phyloP scores from a whole-genome alignment of 2,329 filamentous ascomycete species.

The Fusarium transvaalense region DNA sequence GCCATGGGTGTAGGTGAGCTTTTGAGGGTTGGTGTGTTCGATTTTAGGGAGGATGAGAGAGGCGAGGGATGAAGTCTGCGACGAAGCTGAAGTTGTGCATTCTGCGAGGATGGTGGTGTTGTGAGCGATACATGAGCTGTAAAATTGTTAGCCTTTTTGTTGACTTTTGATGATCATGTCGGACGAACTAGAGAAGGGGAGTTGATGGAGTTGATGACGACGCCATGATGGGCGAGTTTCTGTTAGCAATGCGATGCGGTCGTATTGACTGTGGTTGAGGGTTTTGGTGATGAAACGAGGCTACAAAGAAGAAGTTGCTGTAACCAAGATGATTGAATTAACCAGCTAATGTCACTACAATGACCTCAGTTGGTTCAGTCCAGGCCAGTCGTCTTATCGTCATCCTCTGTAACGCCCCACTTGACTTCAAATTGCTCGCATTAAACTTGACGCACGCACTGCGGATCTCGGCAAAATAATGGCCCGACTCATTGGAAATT shows the following conservation, averaged over 20 bases:
- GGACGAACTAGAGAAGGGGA: slow-evolving; percentile 78
- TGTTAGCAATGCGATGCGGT: background rate
- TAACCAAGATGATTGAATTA: slow-evolving; percentile 10
- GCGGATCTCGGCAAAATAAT: slow-evolving; percentile 37
- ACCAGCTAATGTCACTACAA: slow-evolving; percentile 31
- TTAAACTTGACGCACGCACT: slow-evolving; percentile 3
- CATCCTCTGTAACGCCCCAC: slow-evolving; percentile 42
- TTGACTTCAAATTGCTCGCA: slow-evolving; percentile 24
- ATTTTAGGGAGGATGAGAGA: slow-evolving; percentile 97
- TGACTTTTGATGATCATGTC: background rate
- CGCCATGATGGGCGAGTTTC: slow-evolving; percentile 64
- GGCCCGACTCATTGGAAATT: slow-evolving; percentile 44
- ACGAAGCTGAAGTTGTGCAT: slow-evolving; percentile 87
- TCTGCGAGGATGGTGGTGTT: slow-evolving; percentile 93
- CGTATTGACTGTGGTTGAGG: background rate
- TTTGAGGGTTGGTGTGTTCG: slow-evolving; percentile 81
- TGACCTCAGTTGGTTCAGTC: slow-evolving; percentile 39
- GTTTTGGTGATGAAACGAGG: background rate
- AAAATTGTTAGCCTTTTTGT: slow-evolving; percentile 13
- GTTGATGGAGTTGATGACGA: slow-evolving; percentile 77
- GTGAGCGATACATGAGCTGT: slow-evolving; percentile 92
- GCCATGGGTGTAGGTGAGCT: slow-evolving; percentile 94
- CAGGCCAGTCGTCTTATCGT: slow-evolving; percentile 38
- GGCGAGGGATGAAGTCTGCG: slow-evolving; percentile 86
- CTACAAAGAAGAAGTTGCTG: slow-evolving; percentile 8